Conservation (phyloP, 2,329 filamentous ascomycete species). For the Ceratocystis cacaofunesta region DNA sequence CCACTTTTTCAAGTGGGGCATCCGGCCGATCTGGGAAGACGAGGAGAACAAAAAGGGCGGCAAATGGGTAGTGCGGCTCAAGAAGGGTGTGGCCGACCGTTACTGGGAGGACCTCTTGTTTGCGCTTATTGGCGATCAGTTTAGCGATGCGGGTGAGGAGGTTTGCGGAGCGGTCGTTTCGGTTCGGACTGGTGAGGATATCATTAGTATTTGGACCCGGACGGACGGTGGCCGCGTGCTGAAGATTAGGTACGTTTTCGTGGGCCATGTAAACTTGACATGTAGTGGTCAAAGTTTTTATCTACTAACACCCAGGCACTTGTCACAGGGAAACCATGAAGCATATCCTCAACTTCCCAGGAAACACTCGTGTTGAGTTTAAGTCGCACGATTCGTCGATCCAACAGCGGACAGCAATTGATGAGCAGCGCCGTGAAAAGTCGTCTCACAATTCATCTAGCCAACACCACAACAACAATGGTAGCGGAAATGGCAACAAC, state of each 20-base stretch:
- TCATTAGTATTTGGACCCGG: slow-evolving; percentile 94
- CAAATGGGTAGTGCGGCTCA: slow-evolving; percentile 93
- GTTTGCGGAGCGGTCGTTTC: slow-evolving; percentile 91
- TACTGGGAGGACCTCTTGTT: slow-evolving; percentile 94
- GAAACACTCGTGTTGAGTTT: slow-evolving; percentile 83
- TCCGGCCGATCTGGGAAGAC: slow-evolving; percentile 96
- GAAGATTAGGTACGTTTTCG: slow-evolving; percentile 65
- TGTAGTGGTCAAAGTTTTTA: neutral
- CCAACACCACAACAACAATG: slow-evolving; percentile 24
- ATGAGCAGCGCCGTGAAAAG: slow-evolving; percentile 84
- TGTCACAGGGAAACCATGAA: slow-evolving; percentile 73
- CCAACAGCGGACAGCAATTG: slow-evolving; percentile 75
- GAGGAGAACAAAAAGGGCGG: slow-evolving; percentile 91
- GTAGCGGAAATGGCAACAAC: slow-evolving; percentile 16
- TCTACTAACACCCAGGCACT: neutral
- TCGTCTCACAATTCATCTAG: slow-evolving; percentile 30
- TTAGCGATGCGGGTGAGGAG: slow-evolving; percentile 81
- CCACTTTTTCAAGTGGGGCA: slow-evolving; percentile 92
- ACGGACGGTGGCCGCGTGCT: slow-evolving; percentile 86
- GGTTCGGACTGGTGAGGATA: slow-evolving; percentile 88
- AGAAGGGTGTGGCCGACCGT: slow-evolving; percentile 91
- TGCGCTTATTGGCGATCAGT: slow-evolving; percentile 85
- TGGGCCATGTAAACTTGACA: neutral
- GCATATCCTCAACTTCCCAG: slow-evolving; percentile 68
- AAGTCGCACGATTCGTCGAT: slow-evolving; percentile 96